phyloP scores from a whole-genome alignment of 768 basidiomycete genomes.

The Solioccasus polychromus region DNA sequence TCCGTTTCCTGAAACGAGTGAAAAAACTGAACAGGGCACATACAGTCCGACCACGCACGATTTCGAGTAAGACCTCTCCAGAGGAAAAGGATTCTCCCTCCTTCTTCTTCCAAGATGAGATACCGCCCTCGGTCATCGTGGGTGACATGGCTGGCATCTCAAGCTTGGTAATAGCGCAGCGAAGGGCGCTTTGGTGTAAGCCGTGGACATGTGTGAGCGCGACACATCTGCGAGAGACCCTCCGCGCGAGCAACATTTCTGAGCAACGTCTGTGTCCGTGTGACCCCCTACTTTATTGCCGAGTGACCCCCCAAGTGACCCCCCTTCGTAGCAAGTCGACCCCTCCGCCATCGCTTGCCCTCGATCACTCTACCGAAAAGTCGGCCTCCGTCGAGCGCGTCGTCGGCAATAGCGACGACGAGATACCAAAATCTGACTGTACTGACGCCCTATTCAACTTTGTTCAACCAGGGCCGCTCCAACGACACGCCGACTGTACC shows the following conservation, averaged over 20 bases:
- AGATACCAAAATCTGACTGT: background rate
- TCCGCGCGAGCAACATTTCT: conserved; percentile 14
- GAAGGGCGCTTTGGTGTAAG: conserved; percentile 49
- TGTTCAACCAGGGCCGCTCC: background rate
- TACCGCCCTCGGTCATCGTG: conserved; percentile 94
- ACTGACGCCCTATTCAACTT: too few species aligned
- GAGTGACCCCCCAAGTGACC: conserved; percentile 13
- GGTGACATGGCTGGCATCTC: conserved; percentile 98
- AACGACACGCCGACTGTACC: conserved; percentile 4
- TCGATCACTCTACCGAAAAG: background rate
- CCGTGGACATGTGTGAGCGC: conserved; percentile 16
- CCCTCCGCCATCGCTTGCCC: conserved; percentile 1
- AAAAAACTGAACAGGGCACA: background rate
- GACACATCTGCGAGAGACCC: conserved; percentile 23
- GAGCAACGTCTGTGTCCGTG: conserved; percentile 17
- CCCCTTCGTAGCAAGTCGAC: conserved; percentile 2
- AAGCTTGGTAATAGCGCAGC: conserved; percentile 68
- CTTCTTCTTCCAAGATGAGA: conserved; percentile 86
- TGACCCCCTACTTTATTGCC: conserved; percentile 9
- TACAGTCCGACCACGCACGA: conserved; percentile 49
- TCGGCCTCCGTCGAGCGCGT: conserved; percentile 12
- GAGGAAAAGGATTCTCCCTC: conserved; percentile 77
- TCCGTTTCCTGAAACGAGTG: conserved; percentile 70
- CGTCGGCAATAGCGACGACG: conserved; percentile 1
- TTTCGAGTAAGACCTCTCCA: conserved; percentile 88